phyloP scores from a whole-genome alignment of 1,284 basidiomycete species.

The Microbotryum silenes-acaulis region DNA sequence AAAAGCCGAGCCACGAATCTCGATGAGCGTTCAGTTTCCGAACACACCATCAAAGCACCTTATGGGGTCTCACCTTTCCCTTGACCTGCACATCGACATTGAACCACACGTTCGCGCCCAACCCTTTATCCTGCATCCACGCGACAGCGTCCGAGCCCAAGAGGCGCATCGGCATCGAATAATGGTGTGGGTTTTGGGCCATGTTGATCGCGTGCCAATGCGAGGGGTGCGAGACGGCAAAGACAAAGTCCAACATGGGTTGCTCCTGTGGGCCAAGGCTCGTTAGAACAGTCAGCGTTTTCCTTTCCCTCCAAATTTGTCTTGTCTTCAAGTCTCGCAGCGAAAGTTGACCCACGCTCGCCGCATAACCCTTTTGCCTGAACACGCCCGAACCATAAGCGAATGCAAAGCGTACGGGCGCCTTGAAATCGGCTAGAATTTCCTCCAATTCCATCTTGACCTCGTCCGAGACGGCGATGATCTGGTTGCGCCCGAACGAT shows the following conservation, averaged over 20 bases:
- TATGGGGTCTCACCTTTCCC: constrained; percentile 61
- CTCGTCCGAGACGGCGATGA: constrained; percentile 40
- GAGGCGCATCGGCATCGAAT: constrained; percentile 72
- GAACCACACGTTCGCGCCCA: constrained; percentile 90
- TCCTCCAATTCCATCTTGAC: constrained; percentile 67
- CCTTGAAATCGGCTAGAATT: constrained; percentile 66
- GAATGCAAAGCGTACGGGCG: constrained; percentile 84
- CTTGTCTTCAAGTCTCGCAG: neutral
- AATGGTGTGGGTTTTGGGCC: constrained; percentile 79
- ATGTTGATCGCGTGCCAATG: constrained; percentile 96
- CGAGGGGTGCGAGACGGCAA: constrained; percentile 80
- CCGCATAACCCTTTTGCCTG: constrained; percentile 65
- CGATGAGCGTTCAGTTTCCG: constrained; percentile 2
- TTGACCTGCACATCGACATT: constrained; percentile 78
- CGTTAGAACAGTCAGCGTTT: neutral
- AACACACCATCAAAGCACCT: too few relatives aligned
- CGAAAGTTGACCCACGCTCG: constrained; percentile 19
- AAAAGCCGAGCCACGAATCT: neutral
- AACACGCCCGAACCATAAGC: constrained; percentile 94
- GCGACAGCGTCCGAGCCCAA: constrained; percentile 71
- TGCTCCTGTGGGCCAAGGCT: constrained; percentile 26
- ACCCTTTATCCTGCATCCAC: constrained; percentile 55
- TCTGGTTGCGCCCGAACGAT: constrained; percentile 29
- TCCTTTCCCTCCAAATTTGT: neutral
- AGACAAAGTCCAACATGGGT: constrained; percentile 91